phyloP scores from a whole-genome alignment of 2,329 filamentous ascomycete species.

The Alternaria sp. region DNA sequence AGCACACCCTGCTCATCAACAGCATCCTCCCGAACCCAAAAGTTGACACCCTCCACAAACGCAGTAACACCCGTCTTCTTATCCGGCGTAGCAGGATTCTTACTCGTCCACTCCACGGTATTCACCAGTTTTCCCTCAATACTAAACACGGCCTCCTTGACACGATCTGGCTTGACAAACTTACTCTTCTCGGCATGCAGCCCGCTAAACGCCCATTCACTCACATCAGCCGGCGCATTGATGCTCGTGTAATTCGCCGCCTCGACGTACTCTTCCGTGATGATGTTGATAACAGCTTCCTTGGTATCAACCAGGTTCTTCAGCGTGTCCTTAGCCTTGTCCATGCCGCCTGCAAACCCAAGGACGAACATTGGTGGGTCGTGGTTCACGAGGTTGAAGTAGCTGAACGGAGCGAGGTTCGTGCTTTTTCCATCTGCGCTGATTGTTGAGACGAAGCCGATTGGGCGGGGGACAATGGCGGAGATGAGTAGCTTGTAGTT shows the following conservation, averaged over 20 bases:
- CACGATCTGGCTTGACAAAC: slow-evolving; percentile 72
- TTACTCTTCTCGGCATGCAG: slow-evolving; percentile 71
- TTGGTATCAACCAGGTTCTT: slow-evolving; percentile 72
- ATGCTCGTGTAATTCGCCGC: slow-evolving; percentile 83
- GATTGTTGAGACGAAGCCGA: slow-evolving; percentile 68
- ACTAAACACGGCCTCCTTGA: slow-evolving; percentile 81
- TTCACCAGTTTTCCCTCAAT: slow-evolving; percentile 82
- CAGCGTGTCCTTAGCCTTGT: slow-evolving; percentile 77
- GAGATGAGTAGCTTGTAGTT: slow-evolving; percentile 96
- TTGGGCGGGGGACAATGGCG: slow-evolving; percentile 80
- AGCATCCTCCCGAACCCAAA: slow-evolving; percentile 90
- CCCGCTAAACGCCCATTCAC: slow-evolving; percentile 81
- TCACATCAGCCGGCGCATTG: slow-evolving; percentile 76
- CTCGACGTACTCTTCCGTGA: slow-evolving; percentile 83
- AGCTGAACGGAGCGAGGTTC: slow-evolving; percentile 88
- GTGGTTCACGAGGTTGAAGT: slow-evolving; percentile 82
- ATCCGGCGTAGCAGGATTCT: slow-evolving; percentile 63
- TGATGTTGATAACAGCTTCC: slow-evolving; percentile 84
- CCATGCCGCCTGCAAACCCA: slow-evolving; percentile 63
- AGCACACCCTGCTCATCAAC: slow-evolving; percentile 77
- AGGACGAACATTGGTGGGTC: slow-evolving; percentile 84
- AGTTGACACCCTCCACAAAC: slow-evolving; percentile 81
- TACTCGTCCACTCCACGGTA: slow-evolving; percentile 77
- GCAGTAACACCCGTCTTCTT: slow-evolving; percentile 77
- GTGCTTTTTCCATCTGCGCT: slow-evolving; percentile 66